Base-by-base conservation (phyloP, 2,329 filamentous ascomycete species). In the Trichophaea hybrida region DNA sequence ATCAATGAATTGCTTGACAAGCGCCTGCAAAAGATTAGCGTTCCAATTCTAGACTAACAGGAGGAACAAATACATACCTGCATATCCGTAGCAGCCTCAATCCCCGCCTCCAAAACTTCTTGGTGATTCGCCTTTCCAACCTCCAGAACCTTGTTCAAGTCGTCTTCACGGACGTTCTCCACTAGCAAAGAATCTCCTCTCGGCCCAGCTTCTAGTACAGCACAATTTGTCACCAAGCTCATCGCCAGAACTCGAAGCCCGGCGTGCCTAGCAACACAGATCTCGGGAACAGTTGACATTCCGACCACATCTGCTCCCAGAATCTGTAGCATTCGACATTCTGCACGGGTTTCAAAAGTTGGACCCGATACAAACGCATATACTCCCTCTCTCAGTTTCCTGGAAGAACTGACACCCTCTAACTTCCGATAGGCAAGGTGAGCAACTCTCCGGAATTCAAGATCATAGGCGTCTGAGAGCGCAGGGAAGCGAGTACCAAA, bases 251-350 rank as follows among this genome's bases (percentile, higher is more conserved):
- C 78, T 33, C 77, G 74, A 66, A 85, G 76, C n/a, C 78, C 79
- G 57, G 75, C 77, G 69, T 85, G 82, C 64, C 82, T 75, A 35
- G 82, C 82, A 13, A 82, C 80, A 54, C 85, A 77, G 56, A 84
- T 82, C 68, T 85, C 82, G 6, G 82, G 82, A 33, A 85, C 81
- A 0, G 82, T 85, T 35, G 80, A 83, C 82, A 85, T 85, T 12
- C 82, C 82, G 1, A 85, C 82, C n/a, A 84, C 73, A 68, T 85
- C 82, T n/a, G 80, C 81, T 5, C 82, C 81, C 5, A 84, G 71
- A 52, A 73, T 73, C 43, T 75, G 75, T 61, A 85, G 73, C 76
- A 84, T 77, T 15, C 81, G 76, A 68, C 80, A 83, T 69, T 84
- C 81, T 0, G 81, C 80, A 61, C 82, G 74, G 1, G 81, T 84